A percentile compares a stretch with the other conserved stretches of the same genome.
Conservation (phyloP, 2,329 filamentous ascomycete genomes). For the Onygena corvina region DNA sequence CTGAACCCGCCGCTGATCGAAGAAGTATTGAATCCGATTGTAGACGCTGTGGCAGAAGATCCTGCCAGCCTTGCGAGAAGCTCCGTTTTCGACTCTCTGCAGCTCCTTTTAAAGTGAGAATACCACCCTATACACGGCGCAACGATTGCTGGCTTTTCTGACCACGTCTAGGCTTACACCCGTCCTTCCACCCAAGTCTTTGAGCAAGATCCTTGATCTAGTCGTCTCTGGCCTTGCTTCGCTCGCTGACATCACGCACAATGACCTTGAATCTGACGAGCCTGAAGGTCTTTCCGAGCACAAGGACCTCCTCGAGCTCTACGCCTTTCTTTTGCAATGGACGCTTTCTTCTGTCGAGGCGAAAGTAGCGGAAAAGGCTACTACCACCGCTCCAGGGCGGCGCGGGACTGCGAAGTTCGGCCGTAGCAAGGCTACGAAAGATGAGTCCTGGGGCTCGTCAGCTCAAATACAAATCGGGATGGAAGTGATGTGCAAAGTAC, state of each 20-base stretch:
- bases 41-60: conserved; percentile 83
- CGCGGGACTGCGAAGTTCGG: conserved; percentile 62
- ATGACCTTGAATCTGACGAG: conserved; percentile 83
- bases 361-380: conserved; percentile 81
- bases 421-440: conserved; percentile 61
- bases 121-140: conserved; percentile 40
- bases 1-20: conserved; percentile 71
- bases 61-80: conserved; percentile 74
- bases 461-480: conserved; percentile 76
- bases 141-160: conserved; percentile 47
- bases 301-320: conserved; percentile 84
- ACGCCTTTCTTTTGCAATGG: conserved; percentile 91
- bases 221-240: conserved; percentile 74
- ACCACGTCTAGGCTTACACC: conserved; percentile 64
- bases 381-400: conserved; percentile 55
- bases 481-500: conserved; percentile 88
- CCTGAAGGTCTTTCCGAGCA: conserved; percentile 77
- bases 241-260: conserved; percentile 72
- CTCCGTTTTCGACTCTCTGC: conserved; percentile 77
- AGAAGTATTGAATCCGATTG: conserved; percentile 75
- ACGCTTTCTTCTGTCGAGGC: conserved; percentile 87
- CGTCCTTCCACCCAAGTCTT: conserved; percentile 63
- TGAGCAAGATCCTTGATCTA: conserved; percentile 88
- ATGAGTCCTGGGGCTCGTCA: conserved; percentile 78
- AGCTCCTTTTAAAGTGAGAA: conserved; percentile 92